Percentiles rank a stretch among this genome's conserved stretches.
Evolutionary conservation across 257 asterid genomes (phyloP).

Genomic region (Phtheirospermum japonicum): DNA sequence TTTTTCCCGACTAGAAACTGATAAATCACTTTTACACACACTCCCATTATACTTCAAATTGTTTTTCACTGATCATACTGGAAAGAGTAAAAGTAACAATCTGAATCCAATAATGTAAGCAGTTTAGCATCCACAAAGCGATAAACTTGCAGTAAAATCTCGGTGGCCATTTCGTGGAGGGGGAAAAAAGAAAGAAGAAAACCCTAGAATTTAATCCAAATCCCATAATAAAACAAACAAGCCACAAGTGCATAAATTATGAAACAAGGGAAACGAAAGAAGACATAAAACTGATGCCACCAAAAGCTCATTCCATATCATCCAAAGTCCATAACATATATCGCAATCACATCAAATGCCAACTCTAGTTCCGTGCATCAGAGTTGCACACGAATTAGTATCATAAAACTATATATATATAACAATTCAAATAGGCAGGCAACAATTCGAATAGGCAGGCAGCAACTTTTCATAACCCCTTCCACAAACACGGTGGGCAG

Average conservation of each 20-base stretch:
- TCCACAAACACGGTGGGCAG: background rate
- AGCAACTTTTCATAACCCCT: background rate
- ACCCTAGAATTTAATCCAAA: no score
- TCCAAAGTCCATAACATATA: background rate
- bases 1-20: no score
- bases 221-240: no score
- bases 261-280: no score
- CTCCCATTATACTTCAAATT: no score
- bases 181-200: no score
- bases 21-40: no score
- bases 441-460: no score
- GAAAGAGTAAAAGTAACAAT: no score
- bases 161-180: background rate
- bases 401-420: background rate
- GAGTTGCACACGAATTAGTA: slow-evolving; percentile 23
- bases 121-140: slow-evolving; percentile 25
- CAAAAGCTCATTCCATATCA: slow-evolving; percentile 13
- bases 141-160: slow-evolving; percentile 15
- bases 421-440: background rate
- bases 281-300: background rate
- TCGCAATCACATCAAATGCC: background rate
- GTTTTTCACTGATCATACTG: no score
- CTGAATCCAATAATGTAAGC: background rate
- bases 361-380: slow-evolving; percentile 30
- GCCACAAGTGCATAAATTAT: slow-evolving; percentile 9